Conservation (phyloP, 2,329 filamentous ascomycete genomes). For the Grosmannia clavigera region DNA sequence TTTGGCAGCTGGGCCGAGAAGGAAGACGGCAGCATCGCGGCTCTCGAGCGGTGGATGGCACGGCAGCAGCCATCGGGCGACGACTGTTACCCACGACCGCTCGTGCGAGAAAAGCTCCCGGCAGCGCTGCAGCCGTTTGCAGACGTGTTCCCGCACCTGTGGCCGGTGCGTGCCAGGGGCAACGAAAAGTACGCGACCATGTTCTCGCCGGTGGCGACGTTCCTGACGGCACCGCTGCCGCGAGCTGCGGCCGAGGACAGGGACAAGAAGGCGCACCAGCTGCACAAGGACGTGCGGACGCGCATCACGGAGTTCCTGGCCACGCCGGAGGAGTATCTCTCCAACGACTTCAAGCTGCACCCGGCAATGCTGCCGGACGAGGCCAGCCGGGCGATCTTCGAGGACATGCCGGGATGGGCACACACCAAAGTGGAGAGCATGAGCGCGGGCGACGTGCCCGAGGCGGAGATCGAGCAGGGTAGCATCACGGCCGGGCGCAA, state of each 20-base stretch:
- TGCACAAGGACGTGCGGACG: constrained; percentile 56
- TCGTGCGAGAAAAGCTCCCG: constrained; percentile 39
- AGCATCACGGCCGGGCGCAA: constrained; percentile 73
- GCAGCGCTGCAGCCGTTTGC: constrained; percentile 52
- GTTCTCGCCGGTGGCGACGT: constrained; percentile 76
- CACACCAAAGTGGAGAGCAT: constrained; percentile 58
- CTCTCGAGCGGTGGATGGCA: constrained; percentile 26
- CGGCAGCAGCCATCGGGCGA: constrained; percentile 20
- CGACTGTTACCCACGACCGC: constrained; percentile 44
- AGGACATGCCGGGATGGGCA: constrained; percentile 63
- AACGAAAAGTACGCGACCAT: constrained; percentile 67
- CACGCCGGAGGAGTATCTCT: constrained; percentile 58
- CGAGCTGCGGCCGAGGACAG: constrained; percentile 55
- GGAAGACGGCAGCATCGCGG: constrained; percentile 15
- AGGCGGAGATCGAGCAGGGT: constrained; percentile 61
- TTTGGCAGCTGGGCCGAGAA: constrained; percentile 32
- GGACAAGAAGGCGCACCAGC: constrained; percentile 31
- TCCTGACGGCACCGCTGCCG: constrained; percentile 63
- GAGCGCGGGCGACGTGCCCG: constrained; percentile 55
- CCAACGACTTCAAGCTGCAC: constrained; percentile 77
- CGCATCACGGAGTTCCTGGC: constrained; percentile 71
- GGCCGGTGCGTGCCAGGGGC: constrained; percentile 79
- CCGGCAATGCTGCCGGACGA: constrained; percentile 54
- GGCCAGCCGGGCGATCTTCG: constrained; percentile 39
- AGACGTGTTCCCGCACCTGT: constrained; percentile 75